phyloP scores from a whole-genome alignment of 1,139 yeast genomes.

The Protomyces arabidopsidicola region DNA sequence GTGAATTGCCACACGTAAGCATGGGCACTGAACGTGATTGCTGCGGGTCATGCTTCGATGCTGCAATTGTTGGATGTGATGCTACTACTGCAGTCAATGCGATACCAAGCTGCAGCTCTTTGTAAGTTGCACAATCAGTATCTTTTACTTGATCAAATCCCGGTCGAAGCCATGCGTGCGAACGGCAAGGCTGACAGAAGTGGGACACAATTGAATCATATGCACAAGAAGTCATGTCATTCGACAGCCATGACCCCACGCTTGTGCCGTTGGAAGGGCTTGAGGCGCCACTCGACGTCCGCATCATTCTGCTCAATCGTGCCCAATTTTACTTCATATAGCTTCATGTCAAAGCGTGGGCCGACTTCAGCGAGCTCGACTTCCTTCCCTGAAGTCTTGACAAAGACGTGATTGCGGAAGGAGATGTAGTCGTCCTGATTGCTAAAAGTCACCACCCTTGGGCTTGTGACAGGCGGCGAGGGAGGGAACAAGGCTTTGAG shows the following conservation, averaged over 20 bases:
- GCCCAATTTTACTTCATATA: constrained; percentile 82
- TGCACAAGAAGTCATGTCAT: not conserved
- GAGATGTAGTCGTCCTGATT: constrained; percentile 86
- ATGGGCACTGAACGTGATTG: no score
- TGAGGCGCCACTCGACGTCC: constrained; percentile 88
- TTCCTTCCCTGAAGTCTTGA: constrained; percentile 65
- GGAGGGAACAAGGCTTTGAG: constrained; percentile 92
- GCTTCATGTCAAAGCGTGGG: constrained; percentile 95
- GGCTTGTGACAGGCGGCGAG: constrained; percentile 84
- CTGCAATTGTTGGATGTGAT: no score
- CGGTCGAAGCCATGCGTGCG: no score
- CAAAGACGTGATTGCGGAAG: constrained; percentile 93
- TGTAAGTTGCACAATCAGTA: no score
- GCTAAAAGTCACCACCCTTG: constrained; percentile 85
- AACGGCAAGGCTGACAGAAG: no score
- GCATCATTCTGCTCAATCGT: constrained; percentile 93
- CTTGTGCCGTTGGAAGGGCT: constrained; percentile 29
- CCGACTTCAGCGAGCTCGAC: constrained; percentile 96
- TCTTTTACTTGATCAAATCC: no score
- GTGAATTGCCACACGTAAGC: no score
- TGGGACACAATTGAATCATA: no score
- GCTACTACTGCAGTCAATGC: no score
- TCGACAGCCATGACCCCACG: constrained; percentile 24
- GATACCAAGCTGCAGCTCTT: no score
- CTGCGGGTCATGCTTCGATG: no score